A percentile compares a stretch with the other conserved stretches of the same genome.
phyloP scores from a whole-genome alignment of 768 basidiomycete species.

The Cantharellus anzutake region DNA sequence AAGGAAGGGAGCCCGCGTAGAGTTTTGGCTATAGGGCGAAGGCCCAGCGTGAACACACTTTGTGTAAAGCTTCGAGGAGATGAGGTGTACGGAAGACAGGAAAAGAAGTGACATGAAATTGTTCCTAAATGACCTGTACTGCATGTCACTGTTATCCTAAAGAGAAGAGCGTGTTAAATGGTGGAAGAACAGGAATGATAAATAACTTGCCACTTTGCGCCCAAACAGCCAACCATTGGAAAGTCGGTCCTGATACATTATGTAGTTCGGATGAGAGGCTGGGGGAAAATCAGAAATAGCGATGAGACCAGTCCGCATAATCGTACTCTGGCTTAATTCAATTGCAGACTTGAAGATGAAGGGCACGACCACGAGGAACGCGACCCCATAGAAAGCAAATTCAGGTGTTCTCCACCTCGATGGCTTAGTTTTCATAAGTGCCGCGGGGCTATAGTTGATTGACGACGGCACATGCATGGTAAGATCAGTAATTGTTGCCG shows the following conservation, averaged over 20 bases:
- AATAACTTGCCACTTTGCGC: constrained; percentile 45
- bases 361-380: constrained; percentile 42
- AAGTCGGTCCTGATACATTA: constrained; percentile 34
- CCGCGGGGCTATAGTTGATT: neutral
- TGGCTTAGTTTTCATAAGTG: constrained; percentile 2
- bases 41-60: constrained; percentile 8
- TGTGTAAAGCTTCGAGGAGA: constrained; percentile 32
- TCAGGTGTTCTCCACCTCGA: constrained; percentile 66
- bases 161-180: neutral
- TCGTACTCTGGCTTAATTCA: constrained; percentile 54
- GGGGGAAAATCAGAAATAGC: neutral
- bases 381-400: constrained; percentile 55
- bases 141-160: constrained; percentile 83
- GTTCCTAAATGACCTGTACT: constrained; percentile 75
- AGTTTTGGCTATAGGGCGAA: constrained; percentile 7
- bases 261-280: constrained; percentile 66
- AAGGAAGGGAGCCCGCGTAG: constrained; percentile 34
- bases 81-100: constrained; percentile 35
- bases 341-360: constrained; percentile 63
- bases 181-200: neutral
- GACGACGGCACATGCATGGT: constrained; percentile 38
- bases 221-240: constrained; percentile 68
- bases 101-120: constrained; percentile 47
- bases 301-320: neutral
- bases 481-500: constrained; percentile 23